A percentile compares a stretch with the other conserved stretches of the same genome.
These are phyloP conservation scores for Hypoxylon lenormandii DNA, from an alignment of 495 filamentous ascomycete genomes.

Conservation along the genomic window DNA sequence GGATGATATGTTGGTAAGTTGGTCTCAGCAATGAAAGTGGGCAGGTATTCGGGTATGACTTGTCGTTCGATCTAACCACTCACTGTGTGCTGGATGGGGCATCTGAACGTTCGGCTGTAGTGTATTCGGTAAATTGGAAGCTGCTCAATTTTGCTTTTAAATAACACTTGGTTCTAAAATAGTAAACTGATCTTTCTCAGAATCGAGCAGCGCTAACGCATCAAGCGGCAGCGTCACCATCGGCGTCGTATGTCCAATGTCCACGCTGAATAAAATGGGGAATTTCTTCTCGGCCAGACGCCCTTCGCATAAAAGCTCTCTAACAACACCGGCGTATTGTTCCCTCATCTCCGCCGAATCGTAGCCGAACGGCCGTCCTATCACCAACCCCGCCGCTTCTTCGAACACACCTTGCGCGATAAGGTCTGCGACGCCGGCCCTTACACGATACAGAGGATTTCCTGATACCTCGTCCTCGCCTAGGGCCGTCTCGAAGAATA, in stretches of 20 bases:
- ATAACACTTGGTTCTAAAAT: constrained; percentile 51
- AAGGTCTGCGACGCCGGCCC: constrained; percentile 49
- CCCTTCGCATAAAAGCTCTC: constrained; percentile 42
- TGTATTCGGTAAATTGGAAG: neutral
- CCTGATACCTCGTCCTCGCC: constrained; percentile 38
- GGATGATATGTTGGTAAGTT: neutral
- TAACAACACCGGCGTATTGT: constrained; percentile 38
- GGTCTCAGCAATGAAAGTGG: neutral
- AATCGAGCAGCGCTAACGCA: constrained; percentile 46
- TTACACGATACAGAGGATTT: constrained; percentile 40
- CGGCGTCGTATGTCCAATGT: constrained; percentile 54
- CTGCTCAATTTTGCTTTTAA: constrained; percentile 7
- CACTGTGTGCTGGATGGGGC: neutral
- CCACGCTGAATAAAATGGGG: constrained; percentile 51
- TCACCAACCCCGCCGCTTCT: constrained; percentile 48
- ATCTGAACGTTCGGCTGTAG: neutral
- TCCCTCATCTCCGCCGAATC: constrained; percentile 39
- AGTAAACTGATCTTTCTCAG: constrained; percentile 49
- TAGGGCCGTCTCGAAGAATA: constrained; percentile 52
- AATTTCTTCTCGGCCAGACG: constrained; percentile 32
- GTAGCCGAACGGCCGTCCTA: constrained; percentile 51
- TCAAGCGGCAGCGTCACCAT: constrained; percentile 53
- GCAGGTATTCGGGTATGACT: neutral
- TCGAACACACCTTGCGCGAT: constrained; percentile 52
- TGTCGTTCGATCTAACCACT: neutral